Evolutionary conservation across 306 rosid species (phyloP).

Genomic region (Vachellia pachyceras): DNA sequence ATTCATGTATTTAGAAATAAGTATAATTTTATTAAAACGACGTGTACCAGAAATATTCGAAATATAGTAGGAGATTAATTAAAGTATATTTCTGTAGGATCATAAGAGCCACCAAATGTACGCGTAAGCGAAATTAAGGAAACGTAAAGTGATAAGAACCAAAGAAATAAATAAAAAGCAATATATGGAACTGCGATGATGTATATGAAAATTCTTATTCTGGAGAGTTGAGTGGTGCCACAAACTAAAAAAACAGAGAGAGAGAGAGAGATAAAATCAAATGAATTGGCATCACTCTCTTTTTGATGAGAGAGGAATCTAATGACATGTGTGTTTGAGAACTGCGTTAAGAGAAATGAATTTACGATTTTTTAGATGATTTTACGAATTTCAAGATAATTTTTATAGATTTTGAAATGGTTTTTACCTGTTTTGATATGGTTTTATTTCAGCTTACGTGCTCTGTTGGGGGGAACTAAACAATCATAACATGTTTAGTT

Average conservation of each 20-base stretch:
- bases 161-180: not conserved
- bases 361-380: too few species aligned
- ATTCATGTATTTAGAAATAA: too few species aligned
- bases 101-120: not conserved
- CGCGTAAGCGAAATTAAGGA: conserved; percentile 17
- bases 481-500: conserved; percentile 16
- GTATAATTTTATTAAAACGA: too few species aligned
- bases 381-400: too few species aligned
- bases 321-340: too few species aligned
- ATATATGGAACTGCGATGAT: not conserved
- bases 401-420: too few species aligned
- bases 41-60: too few species aligned
- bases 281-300: conserved; percentile 31
- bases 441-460: too few species aligned
- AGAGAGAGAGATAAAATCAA: not conserved
- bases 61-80: not conserved
- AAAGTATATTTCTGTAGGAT: not conserved
- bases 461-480: too few species aligned
- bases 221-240: not conserved
- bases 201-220: conserved; percentile 35
- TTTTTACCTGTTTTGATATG: too few species aligned
- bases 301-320: conserved; percentile 22
- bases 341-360: too few species aligned
- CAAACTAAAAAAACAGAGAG: not conserved
- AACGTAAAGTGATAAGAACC: conserved; percentile 24